These are phyloP conservation scores for Arthrocladium fulminans DNA, from an alignment of 2,329 filamentous ascomycete species.

Conservation along the genomic window DNA sequence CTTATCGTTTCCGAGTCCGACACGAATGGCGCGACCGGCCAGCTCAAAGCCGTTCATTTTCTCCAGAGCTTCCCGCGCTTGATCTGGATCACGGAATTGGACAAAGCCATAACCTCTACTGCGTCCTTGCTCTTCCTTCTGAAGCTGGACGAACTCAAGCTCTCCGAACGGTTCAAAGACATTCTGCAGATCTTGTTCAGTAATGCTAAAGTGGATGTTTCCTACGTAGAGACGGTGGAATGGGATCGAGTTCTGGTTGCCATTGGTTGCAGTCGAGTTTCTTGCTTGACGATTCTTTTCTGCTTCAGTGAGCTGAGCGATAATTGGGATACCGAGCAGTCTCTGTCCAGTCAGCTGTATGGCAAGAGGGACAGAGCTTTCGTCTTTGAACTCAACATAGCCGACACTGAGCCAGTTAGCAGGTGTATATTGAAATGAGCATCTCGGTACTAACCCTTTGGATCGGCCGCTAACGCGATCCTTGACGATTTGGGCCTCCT, in stretches of 20 bases:
- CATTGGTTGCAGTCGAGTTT: slow-evolving; percentile 60
- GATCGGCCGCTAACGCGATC: slow-evolving; percentile 93
- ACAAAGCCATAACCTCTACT: slow-evolving; percentile 97
- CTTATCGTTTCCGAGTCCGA: slow-evolving; percentile 99
- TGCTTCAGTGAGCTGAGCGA: slow-evolving; percentile 95
- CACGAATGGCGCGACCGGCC: slow-evolving; percentile 91
- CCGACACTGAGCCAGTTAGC: slow-evolving; percentile 64
- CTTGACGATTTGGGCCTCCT: slow-evolving; percentile 97
- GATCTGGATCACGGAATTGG: slow-evolving; percentile 85
- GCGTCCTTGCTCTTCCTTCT: slow-evolving; percentile 85
- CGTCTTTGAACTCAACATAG: slow-evolving; percentile 97
- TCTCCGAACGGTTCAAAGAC: slow-evolving; percentile 97
- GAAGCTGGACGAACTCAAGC: slow-evolving; percentile 92
- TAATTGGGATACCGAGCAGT: slow-evolving; percentile 95
- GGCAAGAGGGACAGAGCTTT: slow-evolving; percentile 86
- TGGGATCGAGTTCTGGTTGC: slow-evolving; percentile 72
- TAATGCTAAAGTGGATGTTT: slow-evolving; percentile 99
- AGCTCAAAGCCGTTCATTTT: slow-evolving; percentile 99
- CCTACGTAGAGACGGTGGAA: slow-evolving; percentile 98
- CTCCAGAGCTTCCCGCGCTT: slow-evolving; percentile 89
- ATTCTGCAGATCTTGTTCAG: slow-evolving; percentile 87
- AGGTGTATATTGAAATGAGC: slow-evolving; percentile 5
- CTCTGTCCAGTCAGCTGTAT: slow-evolving; percentile 98
- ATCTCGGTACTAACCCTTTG: slow-evolving; percentile 64
- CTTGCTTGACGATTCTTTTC: slow-evolving; percentile 98